These are phyloP conservation scores for Colletotrichum chrysophilum DNA, from an alignment of 2,329 filamentous ascomycete genomes.

Conservation along the genomic window DNA sequence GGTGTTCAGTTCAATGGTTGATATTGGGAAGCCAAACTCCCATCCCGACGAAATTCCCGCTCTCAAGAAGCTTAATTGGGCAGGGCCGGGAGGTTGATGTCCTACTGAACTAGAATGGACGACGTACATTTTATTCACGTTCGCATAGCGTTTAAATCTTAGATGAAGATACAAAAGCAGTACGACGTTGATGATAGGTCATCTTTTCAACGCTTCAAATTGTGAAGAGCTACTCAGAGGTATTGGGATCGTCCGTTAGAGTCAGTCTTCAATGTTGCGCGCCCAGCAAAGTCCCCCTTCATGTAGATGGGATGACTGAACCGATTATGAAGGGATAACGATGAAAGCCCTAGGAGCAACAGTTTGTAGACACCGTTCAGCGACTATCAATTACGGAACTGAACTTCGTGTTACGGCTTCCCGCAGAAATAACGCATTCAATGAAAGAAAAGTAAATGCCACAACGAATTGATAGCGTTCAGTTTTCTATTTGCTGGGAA, in stretches of 20 bases:
- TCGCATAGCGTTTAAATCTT: background rate
- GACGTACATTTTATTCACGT: background rate
- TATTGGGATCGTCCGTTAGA: background rate
- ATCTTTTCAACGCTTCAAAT: background rate
- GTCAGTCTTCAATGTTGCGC: background rate
- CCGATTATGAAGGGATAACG: accelerated
- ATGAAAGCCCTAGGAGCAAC: background rate
- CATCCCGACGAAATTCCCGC: background rate
- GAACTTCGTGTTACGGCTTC: background rate
- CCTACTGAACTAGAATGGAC: background rate
- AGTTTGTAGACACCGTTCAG: background rate
- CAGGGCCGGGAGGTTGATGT: background rate
- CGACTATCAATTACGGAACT: accelerated
- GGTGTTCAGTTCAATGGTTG: conserved; percentile 35
- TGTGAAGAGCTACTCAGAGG: background rate
- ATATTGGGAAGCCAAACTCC: too few relatives aligned
- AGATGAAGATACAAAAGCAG: background rate
- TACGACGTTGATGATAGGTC: background rate
- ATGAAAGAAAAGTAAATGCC: too few relatives aligned
- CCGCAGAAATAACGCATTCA: too few relatives aligned
- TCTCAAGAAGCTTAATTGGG: background rate
- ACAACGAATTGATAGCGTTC: too few relatives aligned
- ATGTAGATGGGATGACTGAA: background rate
- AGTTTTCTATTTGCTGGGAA: too few relatives aligned
- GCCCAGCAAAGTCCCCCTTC: background rate